phyloP scores from a whole-genome alignment of 1,284 basidiomycete species.

The Naganishia cerealis region DNA sequence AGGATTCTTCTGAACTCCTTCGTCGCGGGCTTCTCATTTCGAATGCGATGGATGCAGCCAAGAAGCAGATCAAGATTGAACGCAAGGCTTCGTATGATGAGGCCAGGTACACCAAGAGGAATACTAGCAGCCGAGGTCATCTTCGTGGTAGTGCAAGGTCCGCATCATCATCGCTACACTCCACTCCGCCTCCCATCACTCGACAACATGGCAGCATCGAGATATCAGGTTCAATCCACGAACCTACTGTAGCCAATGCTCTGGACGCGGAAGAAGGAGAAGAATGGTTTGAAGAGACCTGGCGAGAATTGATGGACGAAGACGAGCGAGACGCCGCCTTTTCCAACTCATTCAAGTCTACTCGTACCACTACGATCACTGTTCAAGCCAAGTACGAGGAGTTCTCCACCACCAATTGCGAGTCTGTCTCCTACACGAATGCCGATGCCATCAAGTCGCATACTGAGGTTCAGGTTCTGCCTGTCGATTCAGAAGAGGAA shows the following conservation, averaged over 20 bases:
- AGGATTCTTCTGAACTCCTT: constrained; percentile 27
- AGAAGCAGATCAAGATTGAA: constrained; percentile 23
- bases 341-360: constrained; percentile 1
- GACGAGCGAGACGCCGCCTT: constrained; percentile 16
- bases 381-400: constrained; percentile 17
- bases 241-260: constrained; percentile 1
- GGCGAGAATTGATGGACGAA: constrained; percentile 21
- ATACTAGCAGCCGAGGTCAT: constrained; percentile 19
- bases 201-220: background rate
- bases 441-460: background rate
- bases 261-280: constrained; percentile 21
- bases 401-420: constrained; percentile 16
- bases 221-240: background rate
- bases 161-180: constrained; percentile 7
- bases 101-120: constrained; percentile 21
- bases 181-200: background rate
- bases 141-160: constrained; percentile 17
- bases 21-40: constrained; percentile 20
- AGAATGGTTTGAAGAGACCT: constrained; percentile 25
- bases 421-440: constrained; percentile 1
- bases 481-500: constrained; percentile 10
- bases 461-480: constrained; percentile 20
- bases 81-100: constrained; percentile 10
- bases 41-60: constrained; percentile 22
- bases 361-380: background rate